A percentile compares a stretch with the other conserved stretches of the same genome.
phyloP scores from a whole-genome alignment of 1,284 basidiomycete genomes.

The Entoloma clypeatum region DNA sequence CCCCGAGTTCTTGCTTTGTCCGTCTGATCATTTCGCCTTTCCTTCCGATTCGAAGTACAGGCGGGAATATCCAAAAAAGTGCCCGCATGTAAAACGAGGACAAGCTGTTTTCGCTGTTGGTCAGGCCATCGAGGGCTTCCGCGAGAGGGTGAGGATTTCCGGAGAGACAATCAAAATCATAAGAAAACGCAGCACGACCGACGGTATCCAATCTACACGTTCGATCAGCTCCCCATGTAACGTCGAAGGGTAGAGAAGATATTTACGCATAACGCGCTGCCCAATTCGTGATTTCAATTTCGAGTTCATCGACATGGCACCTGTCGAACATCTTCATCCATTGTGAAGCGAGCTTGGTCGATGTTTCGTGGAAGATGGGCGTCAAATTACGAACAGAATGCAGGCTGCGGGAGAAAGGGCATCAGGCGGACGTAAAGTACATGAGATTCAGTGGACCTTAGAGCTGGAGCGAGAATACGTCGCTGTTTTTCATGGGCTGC shows the following conservation, averaged over 20 bases:
- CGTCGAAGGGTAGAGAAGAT: slow-evolving; percentile 1
- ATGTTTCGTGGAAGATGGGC: slow-evolving; percentile 48
- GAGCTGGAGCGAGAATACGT: slow-evolving; percentile 46
- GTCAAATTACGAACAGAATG: slow-evolving; percentile 49
- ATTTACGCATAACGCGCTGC: slow-evolving; percentile 53
- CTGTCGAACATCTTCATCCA: slow-evolving; percentile 45
- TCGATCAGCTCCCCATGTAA: slow-evolving; percentile 2
- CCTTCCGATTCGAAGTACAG: slow-evolving; percentile 49
- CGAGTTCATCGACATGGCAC: slow-evolving; percentile 32
- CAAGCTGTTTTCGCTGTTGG: slow-evolving; percentile 52
- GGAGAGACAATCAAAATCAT: slow-evolving; percentile 50
- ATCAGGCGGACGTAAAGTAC: background rate
- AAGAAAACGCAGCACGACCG: slow-evolving; percentile 51
- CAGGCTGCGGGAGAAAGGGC: slow-evolving; percentile 31
- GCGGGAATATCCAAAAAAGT: slow-evolving; percentile 55
- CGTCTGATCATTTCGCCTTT: slow-evolving; percentile 54
- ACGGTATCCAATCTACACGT: slow-evolving; percentile 48
- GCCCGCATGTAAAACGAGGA: slow-evolving; percentile 62
- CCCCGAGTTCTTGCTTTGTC: slow-evolving; percentile 47
- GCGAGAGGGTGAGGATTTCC: slow-evolving; percentile 44
- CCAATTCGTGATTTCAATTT: slow-evolving; percentile 55
- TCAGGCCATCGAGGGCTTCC: slow-evolving; percentile 49
- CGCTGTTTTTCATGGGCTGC: slow-evolving; percentile 52
- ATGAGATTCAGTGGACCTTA: slow-evolving; percentile 37
- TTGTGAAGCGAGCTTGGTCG: slow-evolving; percentile 42